Base-by-base conservation (phyloP, 1,139 yeast species). In the Debaryomyces subglobosus region DNA sequence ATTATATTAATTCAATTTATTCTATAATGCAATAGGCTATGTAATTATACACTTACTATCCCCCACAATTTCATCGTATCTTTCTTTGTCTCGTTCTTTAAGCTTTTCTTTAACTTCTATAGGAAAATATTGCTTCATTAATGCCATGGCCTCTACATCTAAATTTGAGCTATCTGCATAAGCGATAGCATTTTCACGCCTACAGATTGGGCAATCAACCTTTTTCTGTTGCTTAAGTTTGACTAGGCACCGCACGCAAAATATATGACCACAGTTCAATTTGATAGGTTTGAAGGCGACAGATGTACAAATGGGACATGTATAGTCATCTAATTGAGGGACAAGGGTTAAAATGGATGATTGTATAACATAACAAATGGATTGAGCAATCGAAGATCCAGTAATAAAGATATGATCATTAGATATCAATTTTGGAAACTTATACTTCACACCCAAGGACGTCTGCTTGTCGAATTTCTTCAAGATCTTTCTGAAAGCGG, bases 381-480 rank as follows among this genome's bases (percentile, higher is more conserved):
- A 72, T 53, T 78, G 80, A 0, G 86, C 81, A 34, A 84, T 65
- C 2, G 86, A 79, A 6, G 73, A 70, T 34, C 81, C 79, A 7
- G 66, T 67, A 50, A 75, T 67, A 54, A 74, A 70, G 43, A 78
- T 68, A 47, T 82, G 81, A 48, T 78, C 78, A 30, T 70, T 62
- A 8, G 74, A 68, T 12, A 81, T 67, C 34, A 77, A 59, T 59
- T 72, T 68, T 0, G 85, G 84, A 49, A 82, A 77, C 39, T 70
- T 63, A 12, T 65, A 50, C 39, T 78, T 73, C 1, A 85, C 74
- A 25, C 79, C 76, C 33, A 86, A 67, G 2, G 82, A 71, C 0
- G 94, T 86, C 56, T 82, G 86, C 62, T 86, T 86, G 58, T 86
- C 91, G 57, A 86, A 86, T 60, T 86, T 86, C 61, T 86, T 86